These are phyloP conservation scores for Bryoerythrophyllum caledonicum DNA, from an alignment of 225 moss, liverwort and hornwort species.

Conservation along the genomic window DNA sequence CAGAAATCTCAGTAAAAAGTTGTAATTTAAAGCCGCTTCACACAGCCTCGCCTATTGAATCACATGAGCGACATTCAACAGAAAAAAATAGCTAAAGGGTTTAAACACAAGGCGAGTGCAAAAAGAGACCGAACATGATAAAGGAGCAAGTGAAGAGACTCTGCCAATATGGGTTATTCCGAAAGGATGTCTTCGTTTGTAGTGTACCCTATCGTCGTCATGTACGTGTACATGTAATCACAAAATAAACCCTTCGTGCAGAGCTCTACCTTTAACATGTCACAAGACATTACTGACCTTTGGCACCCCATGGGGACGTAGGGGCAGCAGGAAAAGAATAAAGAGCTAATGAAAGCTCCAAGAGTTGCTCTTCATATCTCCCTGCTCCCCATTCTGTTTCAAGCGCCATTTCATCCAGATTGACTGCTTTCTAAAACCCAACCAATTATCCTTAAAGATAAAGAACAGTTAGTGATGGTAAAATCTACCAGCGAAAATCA, in stretches of 20 bases:
- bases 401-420: not conserved
- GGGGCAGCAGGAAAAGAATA: not conserved
- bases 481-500: not conserved
- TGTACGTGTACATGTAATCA: slow-evolving; percentile 4
- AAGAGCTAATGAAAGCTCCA: not conserved
- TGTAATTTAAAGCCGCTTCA: not conserved
- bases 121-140: not conserved
- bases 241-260: not conserved
- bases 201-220: slow-evolving; percentile 3
- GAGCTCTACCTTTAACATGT: not conserved
- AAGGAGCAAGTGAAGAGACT: slow-evolving; percentile 24
- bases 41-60: not conserved
- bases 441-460: not conserved
- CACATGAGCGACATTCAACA: not conserved
- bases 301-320: not conserved
- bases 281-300: not conserved
- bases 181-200: slow-evolving; percentile 17
- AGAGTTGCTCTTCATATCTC: slow-evolving; percentile 1
- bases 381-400: not conserved
- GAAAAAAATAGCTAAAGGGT: not conserved
- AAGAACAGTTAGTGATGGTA: not conserved
- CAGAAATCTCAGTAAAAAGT: not conserved
- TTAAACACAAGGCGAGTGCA: not conserved
- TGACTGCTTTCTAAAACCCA: not conserved
- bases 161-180: not conserved